A percentile compares a stretch with the other conserved stretches of the same genome.
Conservation (phyloP, 331 rosid genomes). For the Ulmus americana region DNA sequence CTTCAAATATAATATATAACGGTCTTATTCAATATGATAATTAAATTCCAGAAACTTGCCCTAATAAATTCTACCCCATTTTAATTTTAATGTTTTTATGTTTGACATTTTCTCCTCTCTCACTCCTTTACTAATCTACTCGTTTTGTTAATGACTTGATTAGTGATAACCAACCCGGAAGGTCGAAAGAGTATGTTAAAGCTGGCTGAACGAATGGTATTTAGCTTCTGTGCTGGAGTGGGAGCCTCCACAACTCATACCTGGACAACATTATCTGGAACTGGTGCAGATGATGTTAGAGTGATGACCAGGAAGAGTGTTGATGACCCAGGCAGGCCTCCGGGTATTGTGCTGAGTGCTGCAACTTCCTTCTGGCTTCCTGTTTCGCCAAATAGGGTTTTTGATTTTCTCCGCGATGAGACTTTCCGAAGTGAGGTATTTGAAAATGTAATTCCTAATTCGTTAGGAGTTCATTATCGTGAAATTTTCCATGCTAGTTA, state of each 20-base stretch:
- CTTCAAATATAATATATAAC: too few species aligned
- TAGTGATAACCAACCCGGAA: slow-evolving; percentile 87
- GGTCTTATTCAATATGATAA: too few species aligned
- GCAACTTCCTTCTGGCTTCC: slow-evolving; percentile 99
- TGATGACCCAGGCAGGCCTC: slow-evolving; percentile 93
- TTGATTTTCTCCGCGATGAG: slow-evolving; percentile 89
- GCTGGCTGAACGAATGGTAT: slow-evolving; percentile 93
- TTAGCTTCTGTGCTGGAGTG: slow-evolving; percentile 95
- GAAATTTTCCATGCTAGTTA: too few species aligned
- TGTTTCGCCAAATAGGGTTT: slow-evolving; percentile 70
- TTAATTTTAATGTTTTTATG: too few species aligned
- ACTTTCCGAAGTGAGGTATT: slow-evolving; percentile 82
- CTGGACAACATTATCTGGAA: slow-evolving; percentile 86
- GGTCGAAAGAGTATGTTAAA: slow-evolving; percentile 96
- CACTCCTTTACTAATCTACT: too few species aligned
- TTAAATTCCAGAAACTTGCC: too few species aligned
- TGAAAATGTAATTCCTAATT: too few species aligned
- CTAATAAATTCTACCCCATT: too few species aligned
- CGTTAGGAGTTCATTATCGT: too few species aligned
- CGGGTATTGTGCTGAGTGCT: slow-evolving; percentile 90
- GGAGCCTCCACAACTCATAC: slow-evolving; percentile 94
- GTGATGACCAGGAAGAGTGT: slow-evolving; percentile 96
- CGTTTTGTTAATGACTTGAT: not conserved
- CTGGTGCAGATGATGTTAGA: slow-evolving; percentile 92
- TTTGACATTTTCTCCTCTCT: too few species aligned